Evolutionary conservation across 768 basidiomycete species (phyloP), one percentile per base, ranked within the genome.

Genomic region (Tricholoma sp.): DNA sequence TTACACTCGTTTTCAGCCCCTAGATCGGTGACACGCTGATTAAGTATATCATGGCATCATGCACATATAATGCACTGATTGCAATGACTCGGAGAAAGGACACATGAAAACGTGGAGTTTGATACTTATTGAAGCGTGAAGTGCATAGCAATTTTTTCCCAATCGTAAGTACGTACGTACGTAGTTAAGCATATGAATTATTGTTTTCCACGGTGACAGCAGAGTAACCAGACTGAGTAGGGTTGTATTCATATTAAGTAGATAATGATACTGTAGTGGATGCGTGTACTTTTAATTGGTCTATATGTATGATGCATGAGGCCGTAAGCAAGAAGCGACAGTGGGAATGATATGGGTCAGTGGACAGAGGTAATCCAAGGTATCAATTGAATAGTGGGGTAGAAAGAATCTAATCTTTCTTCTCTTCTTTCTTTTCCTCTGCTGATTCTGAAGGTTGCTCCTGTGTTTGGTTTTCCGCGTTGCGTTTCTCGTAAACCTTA

Each of bases 401-500:
- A 49, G 12, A 36, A 33, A 41, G 32, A 34, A 10, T 29, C 80
- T 85, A 91, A 66, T 94, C 88, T 77, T 92, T 92, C 88, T 93
- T 91, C 78, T 93, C 87, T 64, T 85, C 86, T 68, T 84, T 79
- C 66, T 74, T 73, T 65, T 75, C 71, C 57, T 68, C 59, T 31
- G 47, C 20, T 50, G 70, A 58, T 61, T 80, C 75, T 11, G 75
- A 66, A 34, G 70, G 65, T 50, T 70, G 74, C 57, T 76, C 79
- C 55, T 80, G 75, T 17, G 81, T 68, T 37, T 69, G 75, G 60
- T 80, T 81, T 74, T 92, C 90, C 29, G 89, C 87, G 62, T 82
- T 84, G 56, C 88, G 84, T 83, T 96, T 96, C 81, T 94, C 92
- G 70, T 95, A 94, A 12, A 92, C 85, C 78, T 49, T 78, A 53